Conservation (phyloP, 2,329 filamentous ascomycete genomes). For the Aspergillus jensenii region DNA sequence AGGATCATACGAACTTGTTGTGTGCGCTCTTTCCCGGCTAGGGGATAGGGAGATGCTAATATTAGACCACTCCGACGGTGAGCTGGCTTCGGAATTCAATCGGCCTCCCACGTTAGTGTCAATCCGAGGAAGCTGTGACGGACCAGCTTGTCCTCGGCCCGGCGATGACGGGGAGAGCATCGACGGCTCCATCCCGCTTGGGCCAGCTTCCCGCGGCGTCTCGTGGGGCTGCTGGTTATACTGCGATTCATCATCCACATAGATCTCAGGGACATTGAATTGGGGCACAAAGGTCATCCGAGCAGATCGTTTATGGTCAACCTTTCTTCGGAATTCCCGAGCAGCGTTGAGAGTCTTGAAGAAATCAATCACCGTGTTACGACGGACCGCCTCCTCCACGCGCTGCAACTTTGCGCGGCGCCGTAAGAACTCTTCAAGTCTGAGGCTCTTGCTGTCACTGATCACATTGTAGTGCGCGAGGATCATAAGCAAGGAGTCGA, state of each 20-base stretch:
- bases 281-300: conserved; percentile 77
- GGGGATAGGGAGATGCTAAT: conserved; percentile 52
- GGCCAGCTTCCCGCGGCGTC: conserved; percentile 11
- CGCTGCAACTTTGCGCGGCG: conserved; percentile 86
- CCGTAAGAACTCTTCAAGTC: conserved; percentile 89
- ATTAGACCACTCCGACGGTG: conserved; percentile 50
- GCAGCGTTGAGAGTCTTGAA: conserved; percentile 92
- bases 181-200: conserved; percentile 17
- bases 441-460: conserved; percentile 92
- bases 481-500: conserved; percentile 90
- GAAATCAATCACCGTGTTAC: conserved; percentile 88
- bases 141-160: conserved; percentile 29
- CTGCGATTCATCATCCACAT: conserved; percentile 70
- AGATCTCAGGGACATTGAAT: conserved; percentile 84
- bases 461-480: conserved; percentile 98
- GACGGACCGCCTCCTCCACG: conserved; percentile 89
- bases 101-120: conserved; percentile 43
- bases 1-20: conserved; percentile 31
- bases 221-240: conserved; percentile 40
- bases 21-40: conserved; percentile 24
- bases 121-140: conserved; percentile 49
- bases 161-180: conserved; percentile 36
- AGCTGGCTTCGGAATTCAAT: conserved; percentile 31
- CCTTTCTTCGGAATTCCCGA: conserved; percentile 73
- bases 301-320: conserved; percentile 69